These are phyloP conservation scores for Taphrina sp. DNA, from an alignment of 1,139 yeast species.

Conservation along the genomic window DNA sequence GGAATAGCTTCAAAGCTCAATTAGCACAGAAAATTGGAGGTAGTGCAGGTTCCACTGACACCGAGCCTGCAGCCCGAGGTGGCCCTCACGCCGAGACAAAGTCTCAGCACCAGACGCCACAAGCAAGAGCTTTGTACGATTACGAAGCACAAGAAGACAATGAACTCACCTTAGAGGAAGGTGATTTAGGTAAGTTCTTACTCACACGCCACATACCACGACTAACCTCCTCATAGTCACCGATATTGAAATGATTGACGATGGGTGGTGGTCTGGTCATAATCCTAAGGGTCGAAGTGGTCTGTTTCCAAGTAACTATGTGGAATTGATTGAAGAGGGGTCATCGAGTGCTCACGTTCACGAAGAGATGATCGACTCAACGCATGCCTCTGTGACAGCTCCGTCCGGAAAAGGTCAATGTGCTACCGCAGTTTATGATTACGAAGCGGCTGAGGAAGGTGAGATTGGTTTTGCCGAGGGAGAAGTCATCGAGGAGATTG, in stretches of 20 bases:
- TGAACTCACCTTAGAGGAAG: constrained; percentile 65
- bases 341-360: constrained; percentile 38
- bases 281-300: constrained; percentile 60
- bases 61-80: constrained; percentile 32
- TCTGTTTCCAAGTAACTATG: constrained; percentile 72
- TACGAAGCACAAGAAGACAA: constrained; percentile 74
- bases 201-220: no score
- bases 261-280: constrained; percentile 81
- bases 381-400: constrained; percentile 30
- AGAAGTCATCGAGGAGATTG: constrained; percentile 75
- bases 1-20: constrained; percentile 34
- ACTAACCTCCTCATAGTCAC: constrained; percentile 3
- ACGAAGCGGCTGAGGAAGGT: constrained; percentile 86
- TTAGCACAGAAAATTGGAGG: constrained; percentile 42
- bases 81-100: constrained; percentile 18
- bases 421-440: constrained; percentile 80
- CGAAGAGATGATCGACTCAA: no score
- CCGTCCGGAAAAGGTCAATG: constrained; percentile 23
- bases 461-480: constrained; percentile 83
- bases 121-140: constrained; percentile 65
- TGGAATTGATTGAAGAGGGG: constrained; percentile 49
- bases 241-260: constrained; percentile 66
- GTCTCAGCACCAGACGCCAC: constrained; percentile 36
- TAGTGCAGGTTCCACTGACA: constrained; percentile 34
- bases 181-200: constrained; percentile 54